Base-by-base conservation (phyloP, 352 stramenopile genomes). In the Phytophthora pluvialis region DNA sequence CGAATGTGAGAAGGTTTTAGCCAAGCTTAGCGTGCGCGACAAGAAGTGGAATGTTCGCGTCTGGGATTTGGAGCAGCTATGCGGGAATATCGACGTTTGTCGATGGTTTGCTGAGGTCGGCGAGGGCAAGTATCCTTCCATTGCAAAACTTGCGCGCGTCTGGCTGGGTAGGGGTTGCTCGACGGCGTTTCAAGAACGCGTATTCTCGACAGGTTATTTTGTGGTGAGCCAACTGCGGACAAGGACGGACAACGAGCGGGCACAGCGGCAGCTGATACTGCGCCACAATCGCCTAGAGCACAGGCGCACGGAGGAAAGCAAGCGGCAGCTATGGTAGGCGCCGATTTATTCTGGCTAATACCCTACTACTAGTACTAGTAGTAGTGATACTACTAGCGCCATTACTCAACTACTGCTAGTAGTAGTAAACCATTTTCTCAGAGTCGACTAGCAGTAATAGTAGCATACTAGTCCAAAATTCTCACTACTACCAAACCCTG, bases 1-100 rank as follows among this genome's bases (percentile, higher is more conserved):
- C 0, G 42, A 60, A 8, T 43, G 32, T 12, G 13, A 43, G 0
- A 38, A 10, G 1, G 39, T 60, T 4, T 11, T 60, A n/a, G 16
- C 31, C 7, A 60, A 60, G 53, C 6, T 52, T 5, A 60, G 40
- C 13, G 25, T 51, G 42, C 28, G 40, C 16, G 25, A 38, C 10
- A 21, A 2, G 21, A 60, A 60, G 12, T 3, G 39, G 9, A 35
- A 36, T 9, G 42, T 45, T 39, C 39, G 31, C 6, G 53, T 60
- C 5, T 52, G 40, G 40, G 52, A 52, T 25, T 12, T 60, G 9
- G 40, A 60, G 16, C n/a, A 44, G 12, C 16, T 51, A 3, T 60
- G 53, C 13, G 4, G 10, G 9, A 8, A 60, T 6, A 38, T 46
- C 1, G 40, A 60, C 9, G 40, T 60, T 1, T 60, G 16, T 10